Percentiles rank a stretch among this genome's conserved stretches.
These are phyloP conservation scores for Myrmaecium sp. DNA, from an alignment of 2,329 filamentous ascomycete species.

Conservation along the genomic window DNA sequence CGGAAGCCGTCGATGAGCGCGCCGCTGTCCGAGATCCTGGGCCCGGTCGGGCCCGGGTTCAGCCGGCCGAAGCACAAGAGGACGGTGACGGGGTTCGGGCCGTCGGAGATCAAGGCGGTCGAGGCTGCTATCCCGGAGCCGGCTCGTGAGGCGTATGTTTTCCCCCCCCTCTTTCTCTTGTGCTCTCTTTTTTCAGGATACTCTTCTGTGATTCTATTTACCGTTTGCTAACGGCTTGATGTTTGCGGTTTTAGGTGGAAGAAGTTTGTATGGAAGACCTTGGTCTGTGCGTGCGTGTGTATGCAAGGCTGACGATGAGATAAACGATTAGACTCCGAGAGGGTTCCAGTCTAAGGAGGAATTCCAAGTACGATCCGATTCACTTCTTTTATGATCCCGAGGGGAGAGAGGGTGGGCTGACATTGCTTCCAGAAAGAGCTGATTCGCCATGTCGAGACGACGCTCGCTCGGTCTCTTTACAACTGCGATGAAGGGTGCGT, in stretches of 20 bases:
- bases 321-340: slow-evolving; percentile 34
- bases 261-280: slow-evolving; percentile 31
- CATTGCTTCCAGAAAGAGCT: slow-evolving; percentile 45
- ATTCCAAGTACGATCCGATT: slow-evolving; percentile 39
- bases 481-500: slow-evolving; percentile 76
- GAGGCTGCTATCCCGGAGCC: slow-evolving; percentile 84
- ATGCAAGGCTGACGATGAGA: background rate
- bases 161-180: slow-evolving; percentile 2
- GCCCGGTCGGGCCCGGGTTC: slow-evolving; percentile 71
- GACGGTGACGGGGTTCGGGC: slow-evolving; percentile 86
- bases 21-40: slow-evolving; percentile 73
- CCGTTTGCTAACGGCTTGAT: too few relatives aligned
- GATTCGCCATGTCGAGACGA: slow-evolving; percentile 91
- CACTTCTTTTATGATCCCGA: too few relatives aligned
- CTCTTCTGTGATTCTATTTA: slow-evolving; percentile 7
- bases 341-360: slow-evolving; percentile 66
- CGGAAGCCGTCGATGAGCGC: slow-evolving; percentile 67
- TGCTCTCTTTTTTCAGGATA: too few relatives aligned
- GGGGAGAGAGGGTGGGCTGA: too few relatives aligned
- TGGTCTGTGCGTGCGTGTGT: slow-evolving; percentile 1
- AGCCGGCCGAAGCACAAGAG: slow-evolving; percentile 91
- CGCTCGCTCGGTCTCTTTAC: slow-evolving; percentile 85
- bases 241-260: slow-evolving; percentile 31
- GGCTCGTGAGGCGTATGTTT: slow-evolving; percentile 62
- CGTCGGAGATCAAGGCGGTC: slow-evolving; percentile 80